Evolutionary conservation across 2,329 filamentous ascomycete genomes (phyloP).

Genomic region (Colletotrichum siamense): DNA sequence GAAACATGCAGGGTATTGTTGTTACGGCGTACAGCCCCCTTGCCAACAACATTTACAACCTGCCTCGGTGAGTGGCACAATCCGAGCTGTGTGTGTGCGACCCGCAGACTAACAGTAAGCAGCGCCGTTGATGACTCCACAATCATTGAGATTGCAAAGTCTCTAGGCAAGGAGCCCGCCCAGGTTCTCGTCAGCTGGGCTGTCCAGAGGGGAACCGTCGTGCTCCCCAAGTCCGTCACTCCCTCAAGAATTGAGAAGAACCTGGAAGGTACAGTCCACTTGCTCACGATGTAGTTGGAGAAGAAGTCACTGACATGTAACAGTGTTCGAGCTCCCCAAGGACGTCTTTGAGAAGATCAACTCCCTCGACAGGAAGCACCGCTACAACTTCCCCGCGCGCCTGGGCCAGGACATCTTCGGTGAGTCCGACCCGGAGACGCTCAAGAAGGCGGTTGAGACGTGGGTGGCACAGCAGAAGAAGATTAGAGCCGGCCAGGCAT

Average conservation of each 20-base stretch:
- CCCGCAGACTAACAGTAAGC: background rate
- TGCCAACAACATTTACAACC: constrained; percentile 56
- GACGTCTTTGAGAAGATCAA: constrained; percentile 43
- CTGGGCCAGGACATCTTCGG: constrained; percentile 49
- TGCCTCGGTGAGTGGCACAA: constrained; percentile 9
- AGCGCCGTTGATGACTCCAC: constrained; percentile 54
- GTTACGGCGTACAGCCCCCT: constrained; percentile 65
- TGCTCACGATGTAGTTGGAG: background rate
- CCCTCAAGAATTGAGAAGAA: constrained; percentile 55
- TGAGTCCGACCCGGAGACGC: constrained; percentile 39
- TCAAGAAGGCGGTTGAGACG: constrained; percentile 38
- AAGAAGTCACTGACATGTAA: background rate
- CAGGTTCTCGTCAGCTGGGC: constrained; percentile 61
- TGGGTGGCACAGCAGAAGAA: constrained; percentile 38
- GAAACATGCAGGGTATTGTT: constrained; percentile 48
- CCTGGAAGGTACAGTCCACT: constrained; percentile 29
- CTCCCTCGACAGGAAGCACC: constrained; percentile 40
- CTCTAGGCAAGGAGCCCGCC: constrained; percentile 55
- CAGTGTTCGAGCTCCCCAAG: constrained; percentile 37
- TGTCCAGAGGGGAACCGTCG: constrained; percentile 57
- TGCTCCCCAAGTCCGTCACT: constrained; percentile 61
- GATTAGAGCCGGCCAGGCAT: constrained; percentile 24
- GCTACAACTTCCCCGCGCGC: constrained; percentile 48
- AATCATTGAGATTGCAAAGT: constrained; percentile 57
- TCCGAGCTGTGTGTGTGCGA: background rate